A percentile compares a stretch with the other conserved stretches of the same genome.
Evolutionary conservation across 495 filamentous ascomycete genomes (phyloP).

Genomic region (Xylaria longipes): DNA sequence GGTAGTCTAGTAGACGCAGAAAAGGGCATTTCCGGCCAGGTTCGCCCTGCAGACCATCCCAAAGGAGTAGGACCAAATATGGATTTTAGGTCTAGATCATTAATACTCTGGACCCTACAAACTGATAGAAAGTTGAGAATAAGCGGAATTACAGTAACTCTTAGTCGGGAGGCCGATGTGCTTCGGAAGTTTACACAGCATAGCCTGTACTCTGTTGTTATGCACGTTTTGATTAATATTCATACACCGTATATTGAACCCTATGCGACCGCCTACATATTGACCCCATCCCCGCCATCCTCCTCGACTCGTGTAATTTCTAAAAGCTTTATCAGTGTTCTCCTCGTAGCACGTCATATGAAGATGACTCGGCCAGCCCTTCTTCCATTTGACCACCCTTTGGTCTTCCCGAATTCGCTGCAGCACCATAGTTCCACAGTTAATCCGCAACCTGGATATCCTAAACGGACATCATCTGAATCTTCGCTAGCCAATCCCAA

Average conservation of each 20-base stretch:
- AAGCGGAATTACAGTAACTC: neutral
- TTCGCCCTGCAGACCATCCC: neutral
- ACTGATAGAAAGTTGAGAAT: neutral
- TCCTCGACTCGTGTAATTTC: neutral
- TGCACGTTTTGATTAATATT: neutral
- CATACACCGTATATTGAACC: neutral
- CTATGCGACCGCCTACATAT: neutral
- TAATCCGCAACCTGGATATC: neutral
- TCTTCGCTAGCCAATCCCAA: neutral
- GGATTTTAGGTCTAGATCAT: neutral
- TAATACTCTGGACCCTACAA: neutral
- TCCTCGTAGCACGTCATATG: neutral
- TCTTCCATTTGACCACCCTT: slow-evolving; percentile 2
- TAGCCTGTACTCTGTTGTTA: neutral
- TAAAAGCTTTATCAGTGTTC: neutral
- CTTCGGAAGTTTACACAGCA: neutral
- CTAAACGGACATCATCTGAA: neutral
- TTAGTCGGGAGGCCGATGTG: neutral
- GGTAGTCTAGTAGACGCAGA: neutral
- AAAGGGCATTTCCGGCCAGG: neutral
- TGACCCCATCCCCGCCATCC: neutral
- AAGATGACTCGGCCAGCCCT: slow-evolving; percentile 3
- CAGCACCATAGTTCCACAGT: neutral
- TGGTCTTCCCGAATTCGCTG: neutral
- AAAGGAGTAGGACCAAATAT: slow-evolving; percentile 10